Evolutionary conservation across 169 alveolate species (phyloP), one percentile per base, ranked within the genome.

Genomic region (Plasmodium vinckei): DNA sequence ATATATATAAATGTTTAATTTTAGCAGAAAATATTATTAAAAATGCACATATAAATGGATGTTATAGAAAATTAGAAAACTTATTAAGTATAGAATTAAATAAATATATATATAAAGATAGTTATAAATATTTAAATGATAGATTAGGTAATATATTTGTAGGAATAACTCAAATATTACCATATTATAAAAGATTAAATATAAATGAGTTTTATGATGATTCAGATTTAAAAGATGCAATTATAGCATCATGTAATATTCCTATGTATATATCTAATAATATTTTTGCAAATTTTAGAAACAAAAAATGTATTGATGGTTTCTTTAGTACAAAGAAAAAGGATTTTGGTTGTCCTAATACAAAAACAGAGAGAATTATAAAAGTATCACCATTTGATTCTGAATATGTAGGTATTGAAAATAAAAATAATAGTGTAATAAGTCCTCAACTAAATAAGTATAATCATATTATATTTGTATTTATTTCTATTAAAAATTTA

Each of bases 191-290:
- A 57, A 87, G 87, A n/a, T 21, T 60, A 56, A 56, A 49, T 49
- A 63, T 84, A 3, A 84, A 91, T 21, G 71, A 87, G 6, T 93
- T 93, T 75, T 54, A 49, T 25, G 88, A 91, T 61, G 86, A 87
- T 63, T 23, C 42, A 0, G 95, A 93, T 63, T 49, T 93, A 72
- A 73, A 73, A 6, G 91, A 70, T 54, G 93, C 93, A 21, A 49
- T 93, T 7, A 72, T 93, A 4, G 95, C 94, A 23, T 91, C 94
- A n/a, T 91, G 93, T 72, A 88, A 93, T 21, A 91, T 93, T 33
- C 95, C 95, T 39, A 75, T 87, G 73, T 53, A 90, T 49, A 19
- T 79, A 39, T 93, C 95, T 1, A 71, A 91, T 42, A 87, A 77
- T 9, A 68, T 77, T n/a, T 65, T 65, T 57, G 93, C 88, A 39